These are phyloP conservation scores for Sarocladium brachiariae DNA, from an alignment of 2,329 filamentous ascomycete species.

Conservation along the genomic window DNA sequence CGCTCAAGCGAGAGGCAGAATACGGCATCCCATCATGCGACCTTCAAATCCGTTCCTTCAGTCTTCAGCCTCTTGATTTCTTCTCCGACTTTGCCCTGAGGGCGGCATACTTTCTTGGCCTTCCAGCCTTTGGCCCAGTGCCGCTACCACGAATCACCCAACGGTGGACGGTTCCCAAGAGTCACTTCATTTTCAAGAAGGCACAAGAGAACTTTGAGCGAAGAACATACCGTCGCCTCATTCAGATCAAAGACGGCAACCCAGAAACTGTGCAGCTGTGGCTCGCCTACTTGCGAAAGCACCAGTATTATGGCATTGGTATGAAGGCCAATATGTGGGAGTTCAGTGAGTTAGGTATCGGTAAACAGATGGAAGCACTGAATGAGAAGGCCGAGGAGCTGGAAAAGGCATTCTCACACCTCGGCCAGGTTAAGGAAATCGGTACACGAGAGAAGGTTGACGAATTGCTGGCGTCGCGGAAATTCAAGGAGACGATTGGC, in stretches of 20 bases:
- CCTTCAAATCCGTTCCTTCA: constrained; percentile 89
- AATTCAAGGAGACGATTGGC: constrained; percentile 33
- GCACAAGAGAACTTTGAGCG: constrained; percentile 96
- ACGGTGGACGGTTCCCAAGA: constrained; percentile 86
- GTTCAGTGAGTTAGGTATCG: constrained; percentile 60
- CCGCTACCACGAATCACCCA: constrained; percentile 82
- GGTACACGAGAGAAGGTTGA: constrained; percentile 49
- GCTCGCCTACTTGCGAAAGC: constrained; percentile 86
- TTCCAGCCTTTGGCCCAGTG: constrained; percentile 78
- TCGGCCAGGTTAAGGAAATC: constrained; percentile 44
- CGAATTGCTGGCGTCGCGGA: constrained; percentile 47
- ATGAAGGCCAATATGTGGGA: constrained; percentile 99
- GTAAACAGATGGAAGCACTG: constrained; percentile 18
- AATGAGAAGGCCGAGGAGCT: constrained; percentile 26
- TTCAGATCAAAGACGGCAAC: constrained; percentile 89
- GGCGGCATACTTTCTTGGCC: constrained; percentile 86
- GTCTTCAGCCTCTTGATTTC: constrained; percentile 82
- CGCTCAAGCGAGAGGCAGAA: constrained; percentile 66
- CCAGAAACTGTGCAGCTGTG: constrained; percentile 84
- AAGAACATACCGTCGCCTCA: constrained; percentile 74
- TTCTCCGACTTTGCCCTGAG: constrained; percentile 92
- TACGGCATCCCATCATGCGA: constrained; percentile 81
- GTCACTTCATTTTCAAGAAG: constrained; percentile 95
- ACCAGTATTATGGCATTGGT: constrained; percentile 91
- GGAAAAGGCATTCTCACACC: constrained; percentile 46